Base-by-base conservation (phyloP, 768 basidiomycete species). In the Boletus edulis region DNA sequence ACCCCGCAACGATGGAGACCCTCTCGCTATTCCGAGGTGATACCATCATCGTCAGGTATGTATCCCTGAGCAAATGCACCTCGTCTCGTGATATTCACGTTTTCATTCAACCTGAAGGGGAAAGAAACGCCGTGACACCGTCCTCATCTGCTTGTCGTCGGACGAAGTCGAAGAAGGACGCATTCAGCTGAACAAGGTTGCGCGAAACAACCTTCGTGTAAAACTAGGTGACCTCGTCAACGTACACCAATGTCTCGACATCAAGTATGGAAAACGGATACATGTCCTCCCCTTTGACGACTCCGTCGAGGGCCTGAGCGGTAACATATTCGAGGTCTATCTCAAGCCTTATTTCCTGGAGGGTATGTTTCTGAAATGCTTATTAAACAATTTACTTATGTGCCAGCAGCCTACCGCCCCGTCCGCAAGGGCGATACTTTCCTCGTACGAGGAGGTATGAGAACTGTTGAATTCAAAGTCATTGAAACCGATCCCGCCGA, bases 311-410 rank as follows among this genome's bases (percentile, higher is more conserved):
- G 97, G 96, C 63, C 81, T 99, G 49, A 95, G 92, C 62, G 97
- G 97, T 37, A 98, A 99, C 77, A 83, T 99, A 62, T 99, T 98
- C 67, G 97, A 99, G 67, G 96, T 98, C 47, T 98, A 95, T 76
- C 85, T 99, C 58, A 97, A 91, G 80, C 97, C 96, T 1, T 99
- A 99, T 74, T 99, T 99, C 88, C 83, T 98, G 11, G 96, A 99
- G 74, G 92, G 91, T 83, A 63, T 47, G 78, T 66, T 44, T 48
- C 52, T 13, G 12, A 29, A 34, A 12, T 24, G 6, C 17, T 34
- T 34, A 4, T 51, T 10, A 13, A 29, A 20, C 12, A 24, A 17
- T 7, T 34, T 8, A 14, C 31, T 61, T 7, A 54, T 50, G 17
- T 57, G 61, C 62, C 58, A 15, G 27, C 54, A 86, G 89, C 89